phyloP scores from a whole-genome alignment of 2,329 filamentous ascomycete genomes.

The Pseudonectria buxi region DNA sequence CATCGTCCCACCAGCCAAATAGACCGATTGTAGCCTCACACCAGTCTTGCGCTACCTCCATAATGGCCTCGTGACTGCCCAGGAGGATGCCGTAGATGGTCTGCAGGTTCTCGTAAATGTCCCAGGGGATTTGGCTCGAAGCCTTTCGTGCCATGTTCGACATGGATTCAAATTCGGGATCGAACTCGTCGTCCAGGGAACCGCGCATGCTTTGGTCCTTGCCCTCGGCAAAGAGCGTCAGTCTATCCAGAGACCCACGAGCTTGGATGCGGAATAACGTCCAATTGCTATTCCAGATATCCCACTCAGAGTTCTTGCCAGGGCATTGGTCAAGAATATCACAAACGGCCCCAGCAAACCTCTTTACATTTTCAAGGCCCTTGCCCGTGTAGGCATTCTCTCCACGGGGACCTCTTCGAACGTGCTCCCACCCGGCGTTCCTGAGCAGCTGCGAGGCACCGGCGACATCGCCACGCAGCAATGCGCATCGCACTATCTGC shows the following conservation, averaged over 20 bases:
- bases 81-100: conserved; percentile 75
- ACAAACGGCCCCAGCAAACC: conserved; percentile 62
- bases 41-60: conserved; percentile 80
- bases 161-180: conserved; percentile 42
- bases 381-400: conserved; percentile 64
- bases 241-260: conserved; percentile 58
- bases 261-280: conserved; percentile 72
- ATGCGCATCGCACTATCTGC: conserved; percentile 69
- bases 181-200: conserved; percentile 26
- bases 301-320: conserved; percentile 65
- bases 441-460: conserved; percentile 62
- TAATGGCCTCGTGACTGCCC: conserved; percentile 67
- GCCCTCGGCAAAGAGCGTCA: conserved; percentile 75
- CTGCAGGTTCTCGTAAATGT: conserved; percentile 78
- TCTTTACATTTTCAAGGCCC: conserved; percentile 71
- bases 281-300: conserved; percentile 77
- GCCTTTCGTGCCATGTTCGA: conserved; percentile 68
- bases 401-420: conserved; percentile 59
- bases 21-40: conserved; percentile 79
- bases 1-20: conserved; percentile 88
- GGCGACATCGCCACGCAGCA: conserved; percentile 67
- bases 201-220: conserved; percentile 42
- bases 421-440: conserved; percentile 71
- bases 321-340: conserved; percentile 69
- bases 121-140: conserved; percentile 82